Evolutionary conservation across 2,329 filamentous ascomycete species (phyloP).

Genomic region (Akanthomyces uredinophilus): DNA sequence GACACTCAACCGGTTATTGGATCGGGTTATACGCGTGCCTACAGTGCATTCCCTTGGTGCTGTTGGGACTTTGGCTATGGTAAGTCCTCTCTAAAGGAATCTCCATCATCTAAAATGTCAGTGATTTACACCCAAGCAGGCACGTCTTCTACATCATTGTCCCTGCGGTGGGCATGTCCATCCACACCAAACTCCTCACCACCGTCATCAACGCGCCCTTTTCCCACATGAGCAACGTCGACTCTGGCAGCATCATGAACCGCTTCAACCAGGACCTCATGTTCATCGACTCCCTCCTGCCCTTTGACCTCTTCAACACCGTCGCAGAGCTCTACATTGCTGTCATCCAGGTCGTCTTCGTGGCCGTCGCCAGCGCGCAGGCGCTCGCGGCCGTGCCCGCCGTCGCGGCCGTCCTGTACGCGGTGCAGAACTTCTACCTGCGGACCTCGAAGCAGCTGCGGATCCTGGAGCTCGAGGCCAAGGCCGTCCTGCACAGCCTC

Average conservation of each 20-base stretch:
- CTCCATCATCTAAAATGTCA: neutral
- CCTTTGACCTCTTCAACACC: constrained; percentile 1
- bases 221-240: constrained; percentile 1
- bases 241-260: constrained; percentile 1
- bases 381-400: constrained; percentile 1
- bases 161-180: neutral
- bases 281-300: neutral
- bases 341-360: neutral
- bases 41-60: neutral
- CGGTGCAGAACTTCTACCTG: neutral
- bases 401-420: neutral
- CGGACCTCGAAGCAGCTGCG: constrained; percentile 2
- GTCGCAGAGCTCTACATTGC: neutral
- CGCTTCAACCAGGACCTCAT: constrained; percentile 8
- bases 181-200: neutral
- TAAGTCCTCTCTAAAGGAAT: neutral
- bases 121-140: neutral
- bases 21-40: neutral
- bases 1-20: neutral
- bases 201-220: neutral
- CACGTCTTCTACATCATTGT: neutral
- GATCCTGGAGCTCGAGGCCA: constrained; percentile 2
- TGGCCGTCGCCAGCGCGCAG: neutral
- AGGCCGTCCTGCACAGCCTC: neutral
- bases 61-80: neutral